Base-by-base conservation (phyloP, 352 stramenopile genomes). In the Phytopythium chamaehyphon region DNA sequence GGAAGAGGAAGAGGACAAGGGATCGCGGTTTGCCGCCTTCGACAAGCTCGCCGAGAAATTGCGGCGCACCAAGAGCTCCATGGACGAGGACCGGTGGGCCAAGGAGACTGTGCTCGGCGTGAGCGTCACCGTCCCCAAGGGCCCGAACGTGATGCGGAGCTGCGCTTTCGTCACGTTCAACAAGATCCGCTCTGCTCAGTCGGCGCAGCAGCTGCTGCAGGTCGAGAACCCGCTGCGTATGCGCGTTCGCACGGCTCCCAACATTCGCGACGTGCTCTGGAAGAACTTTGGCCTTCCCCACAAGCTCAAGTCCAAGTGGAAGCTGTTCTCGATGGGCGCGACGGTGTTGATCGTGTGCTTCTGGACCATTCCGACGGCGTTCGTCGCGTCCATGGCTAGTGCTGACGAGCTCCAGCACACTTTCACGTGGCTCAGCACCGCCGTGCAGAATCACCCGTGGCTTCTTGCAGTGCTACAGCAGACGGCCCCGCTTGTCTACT, bases 311-410 rank as follows among this genome's bases (percentile, higher is more conserved):
- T 64, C 59, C n/a, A 77, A 77, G 51, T 87, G 76, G 71, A 76
- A 71, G 26, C 51, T 88, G 12, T 61, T 88, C 42, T 78, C 80
- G 9, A 64, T 71, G 40, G 60, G 65, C 11, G 52, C 71, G 22
- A 86, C 81, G 28, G 56, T 78, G 18, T 48, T 86, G 19, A 77
- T 89, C 36, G 76, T 86, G 19, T 79, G 72, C 35, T 92, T 92
- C 39, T 92, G 81, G 81, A 92, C 81, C 6, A 64, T 92, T 22
- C 81, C 81, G 16, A 90, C 79, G 16, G 80, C 78, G 26, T 88
- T 92, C 38, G 78, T 89, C 16, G 70, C 76, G n/a, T 88, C 78
- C 16, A 71, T 92, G 52, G 72, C 81, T 9, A 90, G 76, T 52
- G 65, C 82, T 7, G 69, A 92, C 37, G 70, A 76, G 56, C 64